Conservation (phyloP, 495 filamentous ascomycete genomes). For the Xylaria cubensis region DNA sequence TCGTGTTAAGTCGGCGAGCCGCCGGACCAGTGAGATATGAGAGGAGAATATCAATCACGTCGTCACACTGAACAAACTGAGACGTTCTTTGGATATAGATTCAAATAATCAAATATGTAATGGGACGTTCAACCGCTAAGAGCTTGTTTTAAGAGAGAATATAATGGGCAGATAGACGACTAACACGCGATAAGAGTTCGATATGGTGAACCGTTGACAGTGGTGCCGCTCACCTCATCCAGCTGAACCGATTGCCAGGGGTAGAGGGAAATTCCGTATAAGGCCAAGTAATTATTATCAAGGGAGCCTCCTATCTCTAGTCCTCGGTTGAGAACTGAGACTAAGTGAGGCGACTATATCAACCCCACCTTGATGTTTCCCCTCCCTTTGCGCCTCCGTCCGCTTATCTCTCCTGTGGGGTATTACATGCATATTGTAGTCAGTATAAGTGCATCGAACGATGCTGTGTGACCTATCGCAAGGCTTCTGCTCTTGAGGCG, state of each 20-base stretch:
- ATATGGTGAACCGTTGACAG: neutral
- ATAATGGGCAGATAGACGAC: neutral
- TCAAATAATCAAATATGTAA: neutral
- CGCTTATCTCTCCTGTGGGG: conserved; percentile 26
- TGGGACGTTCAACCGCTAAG: neutral
- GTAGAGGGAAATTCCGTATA: neutral
- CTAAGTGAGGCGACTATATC: conserved; percentile 9
- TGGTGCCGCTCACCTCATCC: neutral
- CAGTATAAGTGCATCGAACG: conserved; percentile 12
- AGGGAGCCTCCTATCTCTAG: conserved; percentile 2
- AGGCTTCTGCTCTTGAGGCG: neutral
- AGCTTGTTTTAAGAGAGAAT: neutral
- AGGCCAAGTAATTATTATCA: neutral
- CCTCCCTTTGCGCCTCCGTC: neutral
- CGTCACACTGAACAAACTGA: neutral
- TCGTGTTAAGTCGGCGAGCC: neutral
- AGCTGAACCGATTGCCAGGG: neutral
- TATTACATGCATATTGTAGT: conserved; percentile 16
- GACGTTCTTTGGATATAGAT: neutral
- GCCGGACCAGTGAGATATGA: neutral
- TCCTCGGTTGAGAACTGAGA: neutral
- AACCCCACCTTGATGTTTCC: conserved; percentile 21
- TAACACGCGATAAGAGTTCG: neutral
- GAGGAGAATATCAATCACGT: neutral
- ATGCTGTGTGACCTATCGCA: neutral